Conservation (phyloP, 768 basidiomycete genomes). For the Rhodocollybia butyracea region DNA sequence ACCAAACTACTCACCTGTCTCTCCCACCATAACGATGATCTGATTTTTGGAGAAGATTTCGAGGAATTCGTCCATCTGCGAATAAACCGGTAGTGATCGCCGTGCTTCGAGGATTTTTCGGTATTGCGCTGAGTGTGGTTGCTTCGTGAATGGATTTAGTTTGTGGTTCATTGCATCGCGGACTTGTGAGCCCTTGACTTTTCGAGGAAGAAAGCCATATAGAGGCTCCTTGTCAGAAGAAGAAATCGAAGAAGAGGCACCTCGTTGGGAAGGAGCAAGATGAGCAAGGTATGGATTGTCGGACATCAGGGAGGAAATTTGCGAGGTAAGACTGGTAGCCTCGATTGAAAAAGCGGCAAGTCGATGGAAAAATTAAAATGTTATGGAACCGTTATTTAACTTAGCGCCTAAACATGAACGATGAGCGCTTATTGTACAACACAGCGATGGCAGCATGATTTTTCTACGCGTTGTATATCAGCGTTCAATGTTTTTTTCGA, state of each 20-base stretch:
- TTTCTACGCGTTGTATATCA: too few species aligned
- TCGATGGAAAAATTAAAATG: too few species aligned
- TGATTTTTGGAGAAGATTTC: slow-evolving; percentile 74
- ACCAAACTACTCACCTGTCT: slow-evolving; percentile 88
- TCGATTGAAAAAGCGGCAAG: not conserved
- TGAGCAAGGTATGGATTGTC: slow-evolving; percentile 40
- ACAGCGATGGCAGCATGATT: too few species aligned
- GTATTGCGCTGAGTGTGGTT: slow-evolving; percentile 74
- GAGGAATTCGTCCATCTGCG: slow-evolving; percentile 92
- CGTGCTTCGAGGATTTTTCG: slow-evolving; percentile 81
- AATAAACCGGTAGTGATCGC: slow-evolving; percentile 86
- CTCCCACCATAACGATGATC: slow-evolving; percentile 88
- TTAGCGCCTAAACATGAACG: too few species aligned
- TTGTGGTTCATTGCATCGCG: slow-evolving; percentile 70
- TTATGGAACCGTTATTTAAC: too few species aligned
- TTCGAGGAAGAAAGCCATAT: slow-evolving; percentile 70
- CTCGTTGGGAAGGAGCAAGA: slow-evolving; percentile 18
- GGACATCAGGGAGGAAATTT: not conserved
- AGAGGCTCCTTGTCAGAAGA: slow-evolving; percentile 51
- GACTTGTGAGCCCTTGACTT: slow-evolving; percentile 63
- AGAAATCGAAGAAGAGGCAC: slow-evolving; percentile 11
- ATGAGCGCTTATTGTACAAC: too few species aligned
- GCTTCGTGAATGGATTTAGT: slow-evolving; percentile 86
- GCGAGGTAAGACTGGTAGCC: not conserved
- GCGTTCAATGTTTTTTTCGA: too few species aligned